Base-by-base conservation (phyloP, 768 basidiomycete species). In the Xerocomellus chrysenteron region DNA sequence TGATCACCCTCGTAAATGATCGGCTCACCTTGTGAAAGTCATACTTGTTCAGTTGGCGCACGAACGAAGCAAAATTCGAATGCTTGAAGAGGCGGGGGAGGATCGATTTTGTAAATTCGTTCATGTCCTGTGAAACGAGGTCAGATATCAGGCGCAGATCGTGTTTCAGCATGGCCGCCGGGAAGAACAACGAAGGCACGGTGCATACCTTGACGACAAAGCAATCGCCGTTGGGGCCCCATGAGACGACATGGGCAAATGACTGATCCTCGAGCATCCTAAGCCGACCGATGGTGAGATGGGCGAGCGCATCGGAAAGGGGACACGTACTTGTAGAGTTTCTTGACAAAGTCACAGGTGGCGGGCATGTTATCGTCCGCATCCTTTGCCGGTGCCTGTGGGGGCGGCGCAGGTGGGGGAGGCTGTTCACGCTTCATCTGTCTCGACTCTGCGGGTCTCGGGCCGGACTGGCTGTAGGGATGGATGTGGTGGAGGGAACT, bases 291-390 rank as follows among this genome's bases (percentile, higher is more conserved):
- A 55, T 43, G 47, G 16, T 66, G 26, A 59, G 61, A 55, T 9
- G 30, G 7, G n/a, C 1, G 9, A 2, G 41, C 0, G 40, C 3
- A 46, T 48, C n/a, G 17, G 41, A 48, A 0, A 21, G 19, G 36
- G 17, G 26, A 46, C 2, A 74, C 82, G 58, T 43, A 94, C 93
- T 89, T 91, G 88, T 89, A 94, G 10, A 96, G 75, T 70, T 94
- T 95, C 78, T 94, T 94, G 62, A 95, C 93, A 69, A 96, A 96
- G 74, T 95, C 93, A 64, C 85, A 87, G 33, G 94, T 90, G n/a
- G 88, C 83, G 2, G 91, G 87, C 89, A 92, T 88, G 54, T 79
- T 77, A 66, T 92, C 90, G 56, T 92, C 90, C 11, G 56, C 48
- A 37, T 80, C 80, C 33, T 75, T 75, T 55, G 68, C 53, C 24